These are phyloP conservation scores for Royoungia palumana DNA, from an alignment of 768 basidiomycete genomes.

Conservation along the genomic window DNA sequence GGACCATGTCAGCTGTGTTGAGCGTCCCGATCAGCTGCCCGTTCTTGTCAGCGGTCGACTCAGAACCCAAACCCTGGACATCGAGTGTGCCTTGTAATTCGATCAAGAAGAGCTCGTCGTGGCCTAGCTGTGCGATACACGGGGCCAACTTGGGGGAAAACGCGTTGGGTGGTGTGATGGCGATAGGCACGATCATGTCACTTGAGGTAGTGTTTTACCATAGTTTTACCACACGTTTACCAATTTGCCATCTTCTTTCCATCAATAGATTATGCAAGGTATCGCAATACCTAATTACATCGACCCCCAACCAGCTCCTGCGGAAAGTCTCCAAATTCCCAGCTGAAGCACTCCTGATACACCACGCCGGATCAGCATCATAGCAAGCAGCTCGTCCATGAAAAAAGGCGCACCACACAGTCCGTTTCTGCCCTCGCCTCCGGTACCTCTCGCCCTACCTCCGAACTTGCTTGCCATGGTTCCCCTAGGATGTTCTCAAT, in stretches of 20 bases:
- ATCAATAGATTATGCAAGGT: no score
- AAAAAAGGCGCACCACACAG: conserved; percentile 56
- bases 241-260: no score
- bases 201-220: neutral
- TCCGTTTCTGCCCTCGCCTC: conserved; percentile 51
- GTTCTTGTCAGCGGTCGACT: conserved; percentile 46
- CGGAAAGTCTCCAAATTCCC: conserved; percentile 60
- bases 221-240: no score
- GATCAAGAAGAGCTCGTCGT: conserved; percentile 77
- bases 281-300: neutral
- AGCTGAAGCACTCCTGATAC: conserved; percentile 62
- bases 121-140: conserved; percentile 65
- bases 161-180: conserved; percentile 34
- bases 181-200: conserved; percentile 66
- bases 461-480: conserved; percentile 68
- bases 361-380: neutral
- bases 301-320: neutral
- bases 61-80: conserved; percentile 50
- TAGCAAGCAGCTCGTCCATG: no score
- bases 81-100: conserved; percentile 86
- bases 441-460: conserved; percentile 63
- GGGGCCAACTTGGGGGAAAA: conserved; percentile 50
- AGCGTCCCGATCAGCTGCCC: conserved; percentile 80
- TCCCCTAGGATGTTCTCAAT: conserved; percentile 69
- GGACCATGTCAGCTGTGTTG: conserved; percentile 59